Base-by-base conservation (phyloP, 176 grass and related monocot species). In the Oryza rufipogon region DNA sequence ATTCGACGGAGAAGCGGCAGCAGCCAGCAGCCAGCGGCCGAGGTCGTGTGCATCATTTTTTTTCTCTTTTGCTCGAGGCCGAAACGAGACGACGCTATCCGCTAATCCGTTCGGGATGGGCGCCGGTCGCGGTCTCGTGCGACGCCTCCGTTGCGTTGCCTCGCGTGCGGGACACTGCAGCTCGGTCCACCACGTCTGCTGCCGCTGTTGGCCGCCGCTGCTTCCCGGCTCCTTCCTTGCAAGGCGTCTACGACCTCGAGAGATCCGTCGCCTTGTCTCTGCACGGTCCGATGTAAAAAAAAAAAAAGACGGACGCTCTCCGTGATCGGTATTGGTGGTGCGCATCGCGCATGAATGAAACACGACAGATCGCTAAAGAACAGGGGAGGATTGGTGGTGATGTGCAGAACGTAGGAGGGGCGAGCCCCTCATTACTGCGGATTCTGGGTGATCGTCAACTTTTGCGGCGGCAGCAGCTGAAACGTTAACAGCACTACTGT, bases 131-230 rank as follows among this genome's bases (percentile, higher is more conserved):
- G 70, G 78, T 80, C 78, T 22, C 58, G 61, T 25, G 60, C 23
- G 83, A 48, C 66, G 66, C 71, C 34, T 0, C 4, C 34, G 69
- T 38, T 38, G 36, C 66, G 63, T 58, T 82, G 46, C 38, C 26
- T 13, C 74, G 84, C 76, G 80, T 84, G 75, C 85, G 34, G 16
- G 51, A 70, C 4, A 87, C 89, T 78, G 74, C 84, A 75, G 20
- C 36, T 6, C 36, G 36, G 36, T 38, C 36, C 36, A 38, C 36
- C 36, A 38, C 36, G 36, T 38, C 36, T 38, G 36, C 36, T 38
- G 36, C 36, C 36, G 36, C 36, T 38, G 36, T 36, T 36, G 4
- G 36, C 16, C 16, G 17, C 12, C 6, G 54, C 54, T 58, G 54
- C 54, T 58, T 58, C 54, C 7, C 54, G 54, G 19, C 54, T n/a